Evolutionary conservation across 257 asterid genomes (phyloP).

Genomic region (Ballota nigra): DNA sequence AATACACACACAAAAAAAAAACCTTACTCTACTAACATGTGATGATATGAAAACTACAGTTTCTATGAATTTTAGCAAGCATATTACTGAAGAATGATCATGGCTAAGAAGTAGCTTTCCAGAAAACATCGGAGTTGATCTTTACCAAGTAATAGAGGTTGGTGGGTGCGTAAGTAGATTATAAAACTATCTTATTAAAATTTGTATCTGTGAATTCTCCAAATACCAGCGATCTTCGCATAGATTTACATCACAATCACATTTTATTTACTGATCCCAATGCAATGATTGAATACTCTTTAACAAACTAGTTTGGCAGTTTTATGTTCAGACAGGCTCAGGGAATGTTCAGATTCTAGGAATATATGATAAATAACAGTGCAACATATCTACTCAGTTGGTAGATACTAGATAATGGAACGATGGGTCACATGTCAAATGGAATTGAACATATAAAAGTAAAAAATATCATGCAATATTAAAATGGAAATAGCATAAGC

Average conservation of each 20-base stretch:
- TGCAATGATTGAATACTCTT: neutral
- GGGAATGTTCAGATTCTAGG: neutral
- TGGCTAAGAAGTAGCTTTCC: neutral
- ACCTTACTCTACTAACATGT: neutral
- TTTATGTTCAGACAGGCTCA: neutral
- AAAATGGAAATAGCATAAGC: slow-evolving; percentile 6
- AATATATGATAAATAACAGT: slow-evolving; percentile 4
- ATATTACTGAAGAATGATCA: neutral
- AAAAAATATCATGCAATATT: neutral
- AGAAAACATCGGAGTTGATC: neutral
- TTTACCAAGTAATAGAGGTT: neutral
- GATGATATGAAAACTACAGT: slow-evolving; percentile 5
- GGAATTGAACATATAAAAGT: neutral
- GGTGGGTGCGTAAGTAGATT: neutral
- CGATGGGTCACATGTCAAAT: neutral
- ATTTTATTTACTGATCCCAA: slow-evolving; percentile 5
- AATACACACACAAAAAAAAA: slow-evolving; percentile 16
- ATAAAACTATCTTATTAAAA: neutral
- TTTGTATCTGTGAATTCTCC: neutral
- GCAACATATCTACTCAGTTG: neutral
- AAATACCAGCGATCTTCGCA: slow-evolving; percentile 5
- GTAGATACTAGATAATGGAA: slow-evolving; percentile 3
- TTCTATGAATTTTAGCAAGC: slow-evolving; percentile 8
- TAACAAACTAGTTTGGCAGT: neutral
- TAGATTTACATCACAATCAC: neutral